phyloP scores from a whole-genome alignment of 139 green algal genomes.

The Deuterostichococcus epilithicus region DNA sequence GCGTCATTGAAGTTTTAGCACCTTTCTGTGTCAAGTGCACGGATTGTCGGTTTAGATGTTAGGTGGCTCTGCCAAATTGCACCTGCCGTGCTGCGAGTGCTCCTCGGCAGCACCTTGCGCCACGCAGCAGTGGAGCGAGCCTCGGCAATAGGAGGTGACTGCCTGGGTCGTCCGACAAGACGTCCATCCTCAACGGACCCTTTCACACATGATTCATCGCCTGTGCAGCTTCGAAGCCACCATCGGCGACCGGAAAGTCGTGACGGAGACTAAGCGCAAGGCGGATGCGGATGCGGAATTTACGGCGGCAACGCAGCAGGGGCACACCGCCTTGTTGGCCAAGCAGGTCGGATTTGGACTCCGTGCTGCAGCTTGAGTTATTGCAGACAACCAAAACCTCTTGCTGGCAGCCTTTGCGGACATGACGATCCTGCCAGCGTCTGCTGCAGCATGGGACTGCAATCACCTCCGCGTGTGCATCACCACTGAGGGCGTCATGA shows the following conservation, averaged over 20 bases:
- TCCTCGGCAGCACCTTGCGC: background rate
- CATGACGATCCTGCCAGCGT: no score
- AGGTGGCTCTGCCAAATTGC: background rate
- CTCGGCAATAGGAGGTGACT: background rate
- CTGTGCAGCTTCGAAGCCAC: conserved; percentile 4
- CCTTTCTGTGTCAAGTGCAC: no score
- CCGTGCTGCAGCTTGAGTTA: no score
- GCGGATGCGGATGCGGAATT: conserved; percentile 11
- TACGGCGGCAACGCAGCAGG: conserved; percentile 15
- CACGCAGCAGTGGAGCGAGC: background rate
- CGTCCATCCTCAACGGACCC: no score
- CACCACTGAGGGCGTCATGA: no score
- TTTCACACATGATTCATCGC: background rate
- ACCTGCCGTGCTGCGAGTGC: background rate
- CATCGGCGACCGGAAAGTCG: conserved; percentile 13
- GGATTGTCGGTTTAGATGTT: no score
- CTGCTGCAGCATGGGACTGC: no score
- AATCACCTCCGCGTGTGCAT: no score
- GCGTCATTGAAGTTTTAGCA: no score
- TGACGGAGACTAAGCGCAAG: conserved; percentile 1
- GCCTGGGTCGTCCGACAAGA: no score
- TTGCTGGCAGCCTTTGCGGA: no score
- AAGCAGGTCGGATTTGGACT: conserved; percentile 14
- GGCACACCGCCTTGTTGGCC: conserved; percentile 27
- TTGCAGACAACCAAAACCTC: no score